phyloP scores from a whole-genome alignment of 805 yeast genomes.

The Yamadazyma sp. region DNA sequence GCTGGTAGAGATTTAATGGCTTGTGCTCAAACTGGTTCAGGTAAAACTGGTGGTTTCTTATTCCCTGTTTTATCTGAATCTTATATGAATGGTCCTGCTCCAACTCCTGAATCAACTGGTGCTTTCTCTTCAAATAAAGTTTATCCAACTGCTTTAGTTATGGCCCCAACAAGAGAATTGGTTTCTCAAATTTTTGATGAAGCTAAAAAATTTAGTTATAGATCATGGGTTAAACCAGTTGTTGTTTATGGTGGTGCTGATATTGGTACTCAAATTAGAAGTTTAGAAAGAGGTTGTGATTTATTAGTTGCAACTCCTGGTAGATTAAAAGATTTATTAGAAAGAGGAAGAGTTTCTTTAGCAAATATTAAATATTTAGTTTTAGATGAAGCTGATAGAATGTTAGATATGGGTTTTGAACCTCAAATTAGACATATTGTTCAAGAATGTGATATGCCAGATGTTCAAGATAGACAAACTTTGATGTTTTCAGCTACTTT shows the following conservation, averaged over 20 bases:
- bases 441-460: conserved; percentile 97
- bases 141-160: conserved; percentile 88
- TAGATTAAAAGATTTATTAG: conserved; percentile 92
- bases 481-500: conserved; percentile 98
- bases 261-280: conserved; percentile 80
- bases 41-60: conserved; percentile 99
- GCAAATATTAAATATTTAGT: conserved; percentile 89
- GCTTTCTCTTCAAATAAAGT: conserved; percentile 71
- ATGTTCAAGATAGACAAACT: conserved; percentile 86
- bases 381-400: conserved; percentile 98
- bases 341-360: conserved; percentile 90
- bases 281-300: conserved; percentile 91
- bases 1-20: conserved; percentile 93
- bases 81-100: conserved; percentile 82
- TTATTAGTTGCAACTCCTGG: conserved; percentile 98
- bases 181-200: conserved; percentile 96
- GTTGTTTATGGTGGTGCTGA: conserved; percentile 99
- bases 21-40: conserved; percentile 98
- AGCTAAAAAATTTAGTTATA: conserved; percentile 90
- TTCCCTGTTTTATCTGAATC: conserved; percentile 96
- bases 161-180: conserved; percentile 99
- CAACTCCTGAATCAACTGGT: conserved; percentile 45
- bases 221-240: conserved; percentile 97
- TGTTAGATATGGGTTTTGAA: conserved; percentile 99
- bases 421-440: conserved; percentile 99